phyloP scores from a whole-genome alignment of 768 basidiomycete species.

The Leccinum longicurvipes region DNA sequence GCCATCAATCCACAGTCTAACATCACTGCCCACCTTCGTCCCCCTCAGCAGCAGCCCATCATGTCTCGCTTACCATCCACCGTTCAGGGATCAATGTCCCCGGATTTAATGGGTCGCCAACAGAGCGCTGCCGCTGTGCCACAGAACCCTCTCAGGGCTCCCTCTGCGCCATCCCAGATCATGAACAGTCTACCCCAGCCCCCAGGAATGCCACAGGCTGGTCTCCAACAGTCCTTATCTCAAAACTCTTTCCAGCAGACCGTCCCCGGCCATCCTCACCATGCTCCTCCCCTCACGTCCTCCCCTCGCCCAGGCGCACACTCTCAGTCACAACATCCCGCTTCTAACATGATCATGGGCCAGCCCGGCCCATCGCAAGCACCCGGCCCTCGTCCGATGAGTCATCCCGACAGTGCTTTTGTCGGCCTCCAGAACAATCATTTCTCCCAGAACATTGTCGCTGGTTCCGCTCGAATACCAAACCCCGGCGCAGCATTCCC shows the following conservation, averaged over 20 bases:
- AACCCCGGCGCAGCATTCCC: slow-evolving; percentile 35
- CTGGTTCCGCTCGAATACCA: slow-evolving; percentile 36
- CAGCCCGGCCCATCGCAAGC: slow-evolving; percentile 31
- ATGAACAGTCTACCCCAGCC: slow-evolving; percentile 45
- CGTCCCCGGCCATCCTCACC: slow-evolving; percentile 29
- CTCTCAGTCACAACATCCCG: slow-evolving; percentile 27
- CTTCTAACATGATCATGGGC: slow-evolving; percentile 29
- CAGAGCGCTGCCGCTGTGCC: slow-evolving; percentile 38
- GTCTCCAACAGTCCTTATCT: slow-evolving; percentile 29
- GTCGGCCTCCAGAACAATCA: slow-evolving; percentile 40
- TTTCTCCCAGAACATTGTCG: slow-evolving; percentile 31
- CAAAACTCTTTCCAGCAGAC: slow-evolving; percentile 29
- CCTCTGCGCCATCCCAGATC: slow-evolving; percentile 43
- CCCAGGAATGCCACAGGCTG: slow-evolving; percentile 28
- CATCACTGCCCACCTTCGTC: slow-evolving; percentile 38
- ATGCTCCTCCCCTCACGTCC: slow-evolving; percentile 27
- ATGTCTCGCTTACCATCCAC: slow-evolving; percentile 31
- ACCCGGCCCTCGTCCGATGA: slow-evolving; percentile 36
- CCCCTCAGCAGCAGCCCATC: slow-evolving; percentile 35
- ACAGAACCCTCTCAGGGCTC: slow-evolving; percentile 41
- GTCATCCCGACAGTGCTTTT: slow-evolving; percentile 45
- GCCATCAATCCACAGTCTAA: slow-evolving; percentile 42
- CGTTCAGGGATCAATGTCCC: slow-evolving; percentile 38
- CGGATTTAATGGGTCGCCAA: slow-evolving; percentile 44
- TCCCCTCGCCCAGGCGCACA: slow-evolving; percentile 30